These are phyloP conservation scores for Symbiodinium natans DNA, from an alignment of 73 alveolate genomes.

Conservation along the genomic window DNA sequence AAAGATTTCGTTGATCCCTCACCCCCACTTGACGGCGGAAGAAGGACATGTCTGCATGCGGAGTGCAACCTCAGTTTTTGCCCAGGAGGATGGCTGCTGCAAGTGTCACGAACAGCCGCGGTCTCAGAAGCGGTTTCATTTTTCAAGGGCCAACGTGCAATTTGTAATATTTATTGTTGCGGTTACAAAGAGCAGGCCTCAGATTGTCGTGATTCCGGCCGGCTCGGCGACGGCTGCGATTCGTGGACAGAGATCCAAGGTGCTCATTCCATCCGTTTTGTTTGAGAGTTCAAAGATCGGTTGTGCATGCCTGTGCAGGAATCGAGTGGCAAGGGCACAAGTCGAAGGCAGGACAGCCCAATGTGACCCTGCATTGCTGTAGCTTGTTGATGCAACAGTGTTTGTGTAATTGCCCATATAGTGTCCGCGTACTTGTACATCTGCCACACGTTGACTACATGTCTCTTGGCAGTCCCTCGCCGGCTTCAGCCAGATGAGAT, in stretches of 20 bases:
- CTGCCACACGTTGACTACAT: too few species aligned
- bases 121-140: not conserved
- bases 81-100: not conserved
- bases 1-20: not conserved
- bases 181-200: too few species aligned
- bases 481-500: slow-evolving; percentile 6
- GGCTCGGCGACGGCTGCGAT: slow-evolving; percentile 80
- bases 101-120: not conserved
- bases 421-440: too few species aligned
- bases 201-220: slow-evolving; percentile 76
- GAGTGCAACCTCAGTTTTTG: too few species aligned
- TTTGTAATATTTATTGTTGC: too few species aligned
- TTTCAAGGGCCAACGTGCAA: too few species aligned
- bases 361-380: too few species aligned
- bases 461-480: not conserved
- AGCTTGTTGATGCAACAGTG: too few species aligned
- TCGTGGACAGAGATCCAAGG: slow-evolving; percentile 16
- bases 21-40: too few species aligned
- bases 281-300: not conserved
- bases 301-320: too few species aligned
- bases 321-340: not conserved
- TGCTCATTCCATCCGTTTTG: not conserved
- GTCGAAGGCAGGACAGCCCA: not conserved
- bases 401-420: too few species aligned
- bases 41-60: too few species aligned